Evolutionary conservation across 768 basidiomycete genomes (phyloP).

Genomic region (Guyanaporus albipodus): DNA sequence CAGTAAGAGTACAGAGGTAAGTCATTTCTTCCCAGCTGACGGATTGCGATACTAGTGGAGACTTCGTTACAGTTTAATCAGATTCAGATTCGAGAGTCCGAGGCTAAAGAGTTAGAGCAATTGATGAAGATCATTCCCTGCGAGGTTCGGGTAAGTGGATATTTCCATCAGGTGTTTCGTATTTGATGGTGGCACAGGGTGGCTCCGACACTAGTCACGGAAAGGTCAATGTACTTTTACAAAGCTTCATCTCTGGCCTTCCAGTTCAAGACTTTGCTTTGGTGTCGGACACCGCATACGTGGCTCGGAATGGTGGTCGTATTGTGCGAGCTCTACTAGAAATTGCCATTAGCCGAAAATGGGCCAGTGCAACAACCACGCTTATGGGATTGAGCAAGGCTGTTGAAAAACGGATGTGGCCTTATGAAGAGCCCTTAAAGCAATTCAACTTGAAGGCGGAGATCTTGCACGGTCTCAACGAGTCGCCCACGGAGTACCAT

Average conservation of each 20-base stretch:
- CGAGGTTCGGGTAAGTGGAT: constrained; percentile 60
- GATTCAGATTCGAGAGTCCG: constrained; percentile 89
- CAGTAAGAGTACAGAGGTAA: constrained; percentile 86
- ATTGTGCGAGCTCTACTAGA: constrained; percentile 94
- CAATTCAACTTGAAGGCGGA: constrained; percentile 79
- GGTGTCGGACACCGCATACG: constrained; percentile 92
- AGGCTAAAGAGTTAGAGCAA: constrained; percentile 74
- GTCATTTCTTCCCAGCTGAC: constrained; percentile 5
- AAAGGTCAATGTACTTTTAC: constrained; percentile 94
- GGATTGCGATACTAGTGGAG: background rate
- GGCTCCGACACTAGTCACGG: constrained; percentile 61
- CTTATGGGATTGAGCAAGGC: constrained; percentile 92
- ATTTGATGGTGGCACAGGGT: constrained; percentile 40
- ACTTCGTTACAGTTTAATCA: constrained; percentile 71
- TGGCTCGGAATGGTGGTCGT: constrained; percentile 90
- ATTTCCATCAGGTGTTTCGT: background rate
- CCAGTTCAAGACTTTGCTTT: constrained; percentile 93
- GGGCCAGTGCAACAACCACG: constrained; percentile 76
- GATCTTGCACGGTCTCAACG: constrained; percentile 70
- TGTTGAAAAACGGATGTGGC: constrained; percentile 90
- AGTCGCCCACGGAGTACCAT: constrained; percentile 78
- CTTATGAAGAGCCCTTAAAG: constrained; percentile 85
- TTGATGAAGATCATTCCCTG: constrained; percentile 72
- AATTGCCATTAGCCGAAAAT: constrained; percentile 89
- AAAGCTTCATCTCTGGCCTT: constrained; percentile 79